Evolutionary conservation across 352 stramenopile species (phyloP).

Genomic region (Phytophthora lateralis): DNA sequence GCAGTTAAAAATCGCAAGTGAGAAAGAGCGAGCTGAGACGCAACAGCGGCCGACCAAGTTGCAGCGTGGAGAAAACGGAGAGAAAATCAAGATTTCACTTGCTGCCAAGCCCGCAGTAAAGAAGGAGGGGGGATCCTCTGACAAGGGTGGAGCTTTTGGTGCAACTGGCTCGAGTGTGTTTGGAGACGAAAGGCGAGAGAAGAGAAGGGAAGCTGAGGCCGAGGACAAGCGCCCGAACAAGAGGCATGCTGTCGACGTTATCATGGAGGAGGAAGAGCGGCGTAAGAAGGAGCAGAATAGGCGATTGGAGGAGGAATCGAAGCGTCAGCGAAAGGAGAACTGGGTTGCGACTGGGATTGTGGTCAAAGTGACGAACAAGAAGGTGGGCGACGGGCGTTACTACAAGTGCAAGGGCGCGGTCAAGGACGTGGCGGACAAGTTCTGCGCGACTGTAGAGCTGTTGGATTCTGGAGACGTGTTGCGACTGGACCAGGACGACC

Average conservation of each 20-base stretch:
- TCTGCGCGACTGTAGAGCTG: constrained; percentile 82
- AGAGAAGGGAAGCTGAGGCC: neutral
- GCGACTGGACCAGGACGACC: constrained; percentile 86
- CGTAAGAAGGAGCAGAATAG: constrained; percentile 44
- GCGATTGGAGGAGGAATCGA: constrained; percentile 44
- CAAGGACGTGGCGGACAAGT: constrained; percentile 79
- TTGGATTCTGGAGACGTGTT: constrained; percentile 83
- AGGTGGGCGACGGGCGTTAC: constrained; percentile 84
- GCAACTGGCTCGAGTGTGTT: constrained; percentile 15
- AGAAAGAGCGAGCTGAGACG: constrained; percentile 34
- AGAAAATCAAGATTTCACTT: constrained; percentile 53
- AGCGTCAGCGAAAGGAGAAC: constrained; percentile 75
- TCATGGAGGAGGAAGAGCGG: constrained; percentile 69
- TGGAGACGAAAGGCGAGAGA: constrained; percentile 8
- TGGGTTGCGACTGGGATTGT: constrained; percentile 93
- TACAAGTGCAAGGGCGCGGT: constrained; percentile 91
- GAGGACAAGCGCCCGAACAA: constrained; percentile 14
- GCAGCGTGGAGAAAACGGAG: constrained; percentile 47
- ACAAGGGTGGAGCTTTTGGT: constrained; percentile 6
- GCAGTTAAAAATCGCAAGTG: constrained; percentile 71
- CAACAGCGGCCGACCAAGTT: constrained; percentile 65
- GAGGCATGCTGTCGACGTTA: constrained; percentile 44
- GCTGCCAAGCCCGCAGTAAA: constrained; percentile 25
- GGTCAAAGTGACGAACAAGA: constrained; percentile 95
- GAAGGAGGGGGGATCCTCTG: constrained; percentile 26